Conservation (phyloP, 495 filamentous ascomycete species). For the Schizothecium vesticola region DNA sequence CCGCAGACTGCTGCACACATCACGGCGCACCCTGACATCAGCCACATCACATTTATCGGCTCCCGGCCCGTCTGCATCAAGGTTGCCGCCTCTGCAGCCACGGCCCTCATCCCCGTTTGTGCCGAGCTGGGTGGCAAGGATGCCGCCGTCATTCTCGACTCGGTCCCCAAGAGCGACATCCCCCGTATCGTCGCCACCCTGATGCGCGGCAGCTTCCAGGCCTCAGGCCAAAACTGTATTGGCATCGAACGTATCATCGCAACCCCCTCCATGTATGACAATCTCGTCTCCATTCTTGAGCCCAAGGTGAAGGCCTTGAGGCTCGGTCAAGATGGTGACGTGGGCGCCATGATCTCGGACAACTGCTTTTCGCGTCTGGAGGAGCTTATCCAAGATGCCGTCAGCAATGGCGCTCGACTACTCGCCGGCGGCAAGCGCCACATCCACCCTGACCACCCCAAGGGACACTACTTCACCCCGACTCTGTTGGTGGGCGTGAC, state of each 20-base stretch:
- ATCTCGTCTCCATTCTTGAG: slow-evolving; percentile 63
- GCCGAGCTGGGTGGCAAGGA: slow-evolving; percentile 96
- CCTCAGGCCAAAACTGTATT: slow-evolving; percentile 97
- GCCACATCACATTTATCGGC: slow-evolving; percentile 97
- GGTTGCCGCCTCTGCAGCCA: slow-evolving; percentile 80
- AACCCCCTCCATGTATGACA: slow-evolving; percentile 64
- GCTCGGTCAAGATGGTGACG: slow-evolving; percentile 59
- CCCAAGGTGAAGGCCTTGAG: slow-evolving; percentile 67
- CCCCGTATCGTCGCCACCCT: slow-evolving; percentile 69
- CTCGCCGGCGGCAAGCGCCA: slow-evolving; percentile 72
- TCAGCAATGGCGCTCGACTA: slow-evolving; percentile 70
- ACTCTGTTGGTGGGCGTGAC: slow-evolving; percentile 85
- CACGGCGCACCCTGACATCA: slow-evolving; percentile 78
- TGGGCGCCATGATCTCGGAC: slow-evolving; percentile 86
- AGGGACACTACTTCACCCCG: slow-evolving; percentile 86
- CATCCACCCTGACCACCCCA: slow-evolving; percentile 60
- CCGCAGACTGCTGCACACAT: slow-evolving; percentile 73
- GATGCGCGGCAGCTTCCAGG: slow-evolving; percentile 89
- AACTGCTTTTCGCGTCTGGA: slow-evolving; percentile 65
- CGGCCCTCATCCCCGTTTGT: slow-evolving; percentile 72
- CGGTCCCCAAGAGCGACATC: slow-evolving; percentile 57
- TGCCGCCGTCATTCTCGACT: slow-evolving; percentile 84
- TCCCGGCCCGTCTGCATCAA: slow-evolving; percentile 80
- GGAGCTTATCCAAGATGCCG: slow-evolving; percentile 66
- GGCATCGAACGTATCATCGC: slow-evolving; percentile 92